Conservation (phyloP, 2,329 filamentous ascomycete genomes). For the Fusarium bactridioides region DNA sequence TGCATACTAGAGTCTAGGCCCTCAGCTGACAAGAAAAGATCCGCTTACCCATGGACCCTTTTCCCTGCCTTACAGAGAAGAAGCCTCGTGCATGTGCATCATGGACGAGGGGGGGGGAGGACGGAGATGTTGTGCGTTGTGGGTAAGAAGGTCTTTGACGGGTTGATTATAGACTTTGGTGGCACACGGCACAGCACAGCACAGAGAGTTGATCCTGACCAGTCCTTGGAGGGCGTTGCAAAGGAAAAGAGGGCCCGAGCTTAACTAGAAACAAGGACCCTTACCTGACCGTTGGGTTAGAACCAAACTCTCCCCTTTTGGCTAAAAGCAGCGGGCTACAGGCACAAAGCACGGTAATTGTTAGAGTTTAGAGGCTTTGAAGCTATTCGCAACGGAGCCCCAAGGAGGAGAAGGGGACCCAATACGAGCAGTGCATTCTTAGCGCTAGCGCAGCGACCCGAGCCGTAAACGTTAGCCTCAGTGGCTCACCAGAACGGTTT, state of each 20-base stretch:
- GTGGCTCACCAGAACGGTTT: neutral
- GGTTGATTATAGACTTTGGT: constrained; percentile 7
- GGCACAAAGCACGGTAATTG: neutral
- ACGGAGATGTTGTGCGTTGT: neutral
- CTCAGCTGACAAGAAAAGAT: neutral
- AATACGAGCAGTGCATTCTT: neutral
- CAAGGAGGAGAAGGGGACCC: neutral
- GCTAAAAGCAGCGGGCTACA: neutral
- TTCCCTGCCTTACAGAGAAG: neutral
- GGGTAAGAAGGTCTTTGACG: neutral
- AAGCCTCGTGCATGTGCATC: neutral
- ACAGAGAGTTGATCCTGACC: neutral
- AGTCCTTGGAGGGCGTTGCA: neutral
- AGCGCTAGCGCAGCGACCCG: constrained; percentile 29
- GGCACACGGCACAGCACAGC: neutral
- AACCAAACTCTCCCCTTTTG: neutral
- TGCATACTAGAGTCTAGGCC: constrained; percentile 1
- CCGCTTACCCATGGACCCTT: neutral
- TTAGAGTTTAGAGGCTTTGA: neutral
- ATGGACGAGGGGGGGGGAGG: neutral
- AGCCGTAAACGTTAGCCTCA: constrained; percentile 21
- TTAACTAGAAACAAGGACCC: neutral
- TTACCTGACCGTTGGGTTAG: neutral
- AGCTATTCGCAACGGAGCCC: neutral
- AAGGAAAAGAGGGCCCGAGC: neutral